Evolutionary conservation across 768 basidiomycete genomes (phyloP).

Genomic region (Xerocomellus amylosporus): DNA sequence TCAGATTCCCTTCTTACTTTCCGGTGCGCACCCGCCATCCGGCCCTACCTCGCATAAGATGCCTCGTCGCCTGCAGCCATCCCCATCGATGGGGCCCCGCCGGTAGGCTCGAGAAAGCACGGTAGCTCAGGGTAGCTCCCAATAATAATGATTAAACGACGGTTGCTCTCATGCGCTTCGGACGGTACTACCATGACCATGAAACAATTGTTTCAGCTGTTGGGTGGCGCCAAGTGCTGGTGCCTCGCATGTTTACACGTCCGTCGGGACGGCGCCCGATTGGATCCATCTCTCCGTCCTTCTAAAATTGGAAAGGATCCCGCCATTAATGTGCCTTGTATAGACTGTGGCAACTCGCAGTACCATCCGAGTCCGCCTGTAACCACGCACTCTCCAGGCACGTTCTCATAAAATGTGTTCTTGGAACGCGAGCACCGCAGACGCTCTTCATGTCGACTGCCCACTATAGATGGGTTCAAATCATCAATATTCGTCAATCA

Average conservation of each 20-base stretch:
- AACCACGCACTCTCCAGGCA: neutral
- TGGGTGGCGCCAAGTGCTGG: too few relatives aligned
- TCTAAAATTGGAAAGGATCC: neutral
- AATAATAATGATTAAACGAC: too few relatives aligned
- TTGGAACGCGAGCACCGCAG: too few relatives aligned
- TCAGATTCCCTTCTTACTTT: conserved; percentile 49
- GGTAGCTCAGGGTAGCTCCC: too few relatives aligned
- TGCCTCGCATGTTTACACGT: neutral
- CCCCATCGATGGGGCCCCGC: conserved; percentile 53
- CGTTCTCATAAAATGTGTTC: neutral
- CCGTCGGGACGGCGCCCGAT: neutral
- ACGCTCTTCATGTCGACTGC: too few relatives aligned
- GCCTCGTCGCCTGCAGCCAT: conserved; percentile 41
- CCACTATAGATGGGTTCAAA: too few relatives aligned
- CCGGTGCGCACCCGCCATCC: conserved; percentile 56
- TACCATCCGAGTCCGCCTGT: too few relatives aligned
- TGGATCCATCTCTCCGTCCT: neutral
- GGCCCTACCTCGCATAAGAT: conserved; percentile 60
- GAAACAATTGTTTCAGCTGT: neutral
- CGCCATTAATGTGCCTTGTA: too few relatives aligned
- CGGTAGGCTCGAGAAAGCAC: too few relatives aligned
- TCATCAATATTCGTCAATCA: too few relatives aligned
- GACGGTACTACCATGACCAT: neutral
- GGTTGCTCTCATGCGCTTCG: too few relatives aligned
- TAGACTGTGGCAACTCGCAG: too few relatives aligned